A percentile compares a stretch with the other conserved stretches of the same genome.
phyloP scores from a whole-genome alignment of 345 rosid genomes.

The Corymbia maculata region DNA sequence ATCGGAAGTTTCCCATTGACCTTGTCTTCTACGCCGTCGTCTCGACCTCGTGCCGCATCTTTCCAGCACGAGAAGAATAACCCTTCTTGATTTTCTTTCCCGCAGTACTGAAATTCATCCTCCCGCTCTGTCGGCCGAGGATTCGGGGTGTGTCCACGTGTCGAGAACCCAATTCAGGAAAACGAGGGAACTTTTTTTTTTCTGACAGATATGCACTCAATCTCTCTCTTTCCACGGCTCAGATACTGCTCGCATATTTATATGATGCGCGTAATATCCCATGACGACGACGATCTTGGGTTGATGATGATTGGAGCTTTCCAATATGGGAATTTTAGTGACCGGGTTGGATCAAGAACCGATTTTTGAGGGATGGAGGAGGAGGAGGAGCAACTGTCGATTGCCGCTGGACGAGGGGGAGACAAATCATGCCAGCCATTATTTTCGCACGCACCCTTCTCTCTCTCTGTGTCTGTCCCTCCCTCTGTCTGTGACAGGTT shows the following conservation, averaged over 20 bases:
- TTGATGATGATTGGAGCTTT: not conserved
- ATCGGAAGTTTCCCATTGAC: not conserved
- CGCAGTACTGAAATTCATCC: not conserved
- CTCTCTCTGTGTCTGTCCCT: not conserved
- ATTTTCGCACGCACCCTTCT: not conserved
- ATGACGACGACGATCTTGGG: not conserved
- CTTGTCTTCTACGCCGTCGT: not conserved
- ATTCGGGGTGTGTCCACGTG: not conserved
- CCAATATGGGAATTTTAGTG: not conserved
- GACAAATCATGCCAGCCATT: conserved; percentile 16
- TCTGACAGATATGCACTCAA: not conserved
- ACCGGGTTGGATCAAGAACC: not conserved
- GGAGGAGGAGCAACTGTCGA: not conserved
- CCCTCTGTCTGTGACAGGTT: not conserved
- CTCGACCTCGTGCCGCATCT: not conserved
- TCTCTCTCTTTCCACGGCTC: not conserved
- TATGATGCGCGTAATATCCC: not conserved
- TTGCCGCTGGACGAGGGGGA: not conserved
- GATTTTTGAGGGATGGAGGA: not conserved
- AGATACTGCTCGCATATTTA: not conserved
- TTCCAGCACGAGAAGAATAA: not conserved
- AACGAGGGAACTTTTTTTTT: not conserved
- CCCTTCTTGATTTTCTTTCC: not conserved
- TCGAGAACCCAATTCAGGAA: not conserved
- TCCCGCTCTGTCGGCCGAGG: not conserved